Evolutionary conservation across 208 protist species (phyloP), one percentile per base, ranked within the genome.

Genomic region (Trypanosoma lewisi): DNA sequence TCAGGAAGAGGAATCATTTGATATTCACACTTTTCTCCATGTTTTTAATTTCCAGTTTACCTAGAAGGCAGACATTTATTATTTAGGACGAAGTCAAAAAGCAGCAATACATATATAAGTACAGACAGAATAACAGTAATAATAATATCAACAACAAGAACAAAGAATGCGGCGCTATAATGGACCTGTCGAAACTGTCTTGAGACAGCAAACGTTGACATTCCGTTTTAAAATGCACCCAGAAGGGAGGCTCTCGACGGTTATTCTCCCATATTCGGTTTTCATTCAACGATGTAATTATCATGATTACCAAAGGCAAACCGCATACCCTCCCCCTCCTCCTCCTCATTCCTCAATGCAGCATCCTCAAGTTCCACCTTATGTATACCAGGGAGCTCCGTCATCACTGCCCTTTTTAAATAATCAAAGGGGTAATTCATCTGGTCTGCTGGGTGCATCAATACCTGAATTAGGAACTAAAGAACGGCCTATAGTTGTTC

Each of bases 401-500:
- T 59, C 64, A 33, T 25, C 16, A 36, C 31, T 28, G 37, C 52
- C 67, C 1, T 4, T 49, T 23, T 39, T 56, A 51, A 23, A 19
- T 37, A 34, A 45, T 44, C 50, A 63, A 34, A 31, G 59, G 19
- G 58, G 34, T 28, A 34, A 12, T 25, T 14, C 52, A 25, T 14
- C 51, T 30, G 52, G 58, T 19, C 49, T 66, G 16, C n/a, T 55
- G 5, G 67, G 67, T 2, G 28, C 41, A 25, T 19, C 28, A 34
- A 25, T 67, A 12, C 67, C 67, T 47, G 80, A 90, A 27, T 57
- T 94, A 33, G 88, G 88, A 50, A 94, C 83, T 0, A 78, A 82
- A 30, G 84, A 89, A 53, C 78, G 83, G 33, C 88, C 88, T 12
- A 71, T 94, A 45, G 85, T 94, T 25, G 83, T 94, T 30, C 73